Conservation (phyloP, 331 rosid species). For the Prunus yedoensis region DNA sequence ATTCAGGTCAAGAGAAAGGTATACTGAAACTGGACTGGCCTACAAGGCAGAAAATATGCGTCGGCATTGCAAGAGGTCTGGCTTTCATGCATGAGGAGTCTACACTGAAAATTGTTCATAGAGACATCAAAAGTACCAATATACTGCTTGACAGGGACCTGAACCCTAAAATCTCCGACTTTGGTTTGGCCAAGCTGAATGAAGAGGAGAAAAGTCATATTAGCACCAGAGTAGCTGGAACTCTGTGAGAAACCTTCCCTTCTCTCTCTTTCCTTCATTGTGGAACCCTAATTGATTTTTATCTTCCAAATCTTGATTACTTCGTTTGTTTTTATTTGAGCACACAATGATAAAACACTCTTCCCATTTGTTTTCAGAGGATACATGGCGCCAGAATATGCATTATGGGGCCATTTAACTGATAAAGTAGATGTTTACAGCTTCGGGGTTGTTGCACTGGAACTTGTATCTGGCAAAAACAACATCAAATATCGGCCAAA, state of each 20-base stretch:
- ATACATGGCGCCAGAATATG: slow-evolving; percentile 43
- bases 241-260: slow-evolving; percentile 9
- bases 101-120: slow-evolving; percentile 21
- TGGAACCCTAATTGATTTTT: background rate
- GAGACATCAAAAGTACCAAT: slow-evolving; percentile 22
- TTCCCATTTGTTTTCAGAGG: slow-evolving; percentile 26
- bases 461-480: slow-evolving; percentile 36
- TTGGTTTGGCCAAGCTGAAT: slow-evolving; percentile 27
- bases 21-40: slow-evolving; percentile 19
- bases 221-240: slow-evolving; percentile 20
- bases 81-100: slow-evolving; percentile 24
- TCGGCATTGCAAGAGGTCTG: slow-evolving; percentile 24
- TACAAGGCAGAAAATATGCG: slow-evolving; percentile 24
- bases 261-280: background rate
- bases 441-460: slow-evolving; percentile 41
- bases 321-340: background rate
- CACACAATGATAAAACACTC: background rate
- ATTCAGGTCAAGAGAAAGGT: slow-evolving; percentile 5
- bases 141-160: slow-evolving; percentile 16
- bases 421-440: slow-evolving; percentile 36
- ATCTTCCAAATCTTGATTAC: background rate
- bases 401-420: slow-evolving; percentile 36
- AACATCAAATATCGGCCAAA: slow-evolving; percentile 31
- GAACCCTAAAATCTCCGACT: slow-evolving; percentile 23
- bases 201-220: slow-evolving; percentile 26